Base-by-base conservation (phyloP, 164 flowering plant species). In the Euptelea pleiosperma region DNA sequence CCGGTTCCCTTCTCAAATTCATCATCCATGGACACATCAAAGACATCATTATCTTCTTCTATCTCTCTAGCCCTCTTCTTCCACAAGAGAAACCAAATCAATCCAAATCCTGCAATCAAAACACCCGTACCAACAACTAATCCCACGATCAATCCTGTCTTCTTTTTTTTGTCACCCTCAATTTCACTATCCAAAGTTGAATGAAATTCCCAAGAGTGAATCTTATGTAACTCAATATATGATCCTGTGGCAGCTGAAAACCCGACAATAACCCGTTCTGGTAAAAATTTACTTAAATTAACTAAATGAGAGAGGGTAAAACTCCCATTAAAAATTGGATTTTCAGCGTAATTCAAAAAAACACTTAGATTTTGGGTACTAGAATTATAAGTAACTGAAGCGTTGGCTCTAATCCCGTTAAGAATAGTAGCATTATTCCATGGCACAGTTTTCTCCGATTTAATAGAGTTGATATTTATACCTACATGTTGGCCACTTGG, bases 1-100 rank as follows among this genome's bases (percentile, higher is more conserved):
- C 79, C 81, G 12, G 70, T 72, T 54, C 68, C 82, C 37, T 55
- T 71, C 43, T 69, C 73, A 29, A 74, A 76, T 18, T 67, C 77
- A 39, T 72, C 70, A 22, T 69, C 58, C 69, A 67, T 70, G 11
- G 65, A 29, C 25, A 57, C 34, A 40, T 70, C 73, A 12, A 46
- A 36, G 31, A 15, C 51, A 53, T 22, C 6, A 11, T 26, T 41
- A 6, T 62, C 59, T 9, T 31, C 55, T 8, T 55, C 33, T 24
- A 53, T 29, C 8, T 10, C 18, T 28, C 12, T 33, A 9, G 11
- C 9, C 29, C 26, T 49, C 55, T 47, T 61, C 50, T 45, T 70
- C 61, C 52, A 22, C 67, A 41, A 49, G 16, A 59, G 5, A 41
- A 63, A 54, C 31, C 55, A 45, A 8, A 26, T 9, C 10, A 68